Evolutionary conservation across 805 yeast species (phyloP).

Genomic region (Cyberlindnera suaveolens): DNA sequence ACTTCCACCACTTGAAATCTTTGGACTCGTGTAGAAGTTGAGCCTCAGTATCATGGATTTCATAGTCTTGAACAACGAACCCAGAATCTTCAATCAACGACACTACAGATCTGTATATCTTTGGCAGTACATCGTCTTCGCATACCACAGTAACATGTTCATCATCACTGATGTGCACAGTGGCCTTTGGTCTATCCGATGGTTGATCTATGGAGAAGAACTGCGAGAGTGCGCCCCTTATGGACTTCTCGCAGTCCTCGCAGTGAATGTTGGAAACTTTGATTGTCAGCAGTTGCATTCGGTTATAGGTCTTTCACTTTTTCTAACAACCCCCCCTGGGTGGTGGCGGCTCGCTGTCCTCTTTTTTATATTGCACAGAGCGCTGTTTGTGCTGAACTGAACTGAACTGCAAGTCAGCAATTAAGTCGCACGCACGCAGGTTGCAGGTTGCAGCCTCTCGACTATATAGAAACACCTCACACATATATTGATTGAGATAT

Average conservation of each 20-base stretch:
- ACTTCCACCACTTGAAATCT: background rate
- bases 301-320: background rate
- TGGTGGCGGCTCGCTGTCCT: background rate
- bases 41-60: slow-evolving; percentile 19
- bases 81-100: slow-evolving; percentile 8
- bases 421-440: too few species aligned
- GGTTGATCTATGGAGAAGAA: background rate
- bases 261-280: slow-evolving; percentile 6
- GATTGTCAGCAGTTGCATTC: slow-evolving; percentile 1
- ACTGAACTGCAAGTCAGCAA: too few species aligned
- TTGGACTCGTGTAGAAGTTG: background rate
- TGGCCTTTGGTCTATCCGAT: slow-evolving; percentile 4
- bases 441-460: too few species aligned
- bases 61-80: slow-evolving; percentile 20
- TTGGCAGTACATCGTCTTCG: background rate
- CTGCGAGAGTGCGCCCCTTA: background rate
- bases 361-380: too few species aligned
- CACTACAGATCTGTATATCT: slow-evolving; percentile 6
- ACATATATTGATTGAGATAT: too few species aligned
- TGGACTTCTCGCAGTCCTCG: slow-evolving; percentile 5
- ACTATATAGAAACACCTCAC: too few species aligned
- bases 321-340: background rate
- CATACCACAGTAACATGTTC: slow-evolving; percentile 8
- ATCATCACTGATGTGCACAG: slow-evolving; percentile 12
- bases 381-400: too few species aligned